Conservation (phyloP, 1,284 basidiomycete genomes). For the Rhizoctonia solani region DNA sequence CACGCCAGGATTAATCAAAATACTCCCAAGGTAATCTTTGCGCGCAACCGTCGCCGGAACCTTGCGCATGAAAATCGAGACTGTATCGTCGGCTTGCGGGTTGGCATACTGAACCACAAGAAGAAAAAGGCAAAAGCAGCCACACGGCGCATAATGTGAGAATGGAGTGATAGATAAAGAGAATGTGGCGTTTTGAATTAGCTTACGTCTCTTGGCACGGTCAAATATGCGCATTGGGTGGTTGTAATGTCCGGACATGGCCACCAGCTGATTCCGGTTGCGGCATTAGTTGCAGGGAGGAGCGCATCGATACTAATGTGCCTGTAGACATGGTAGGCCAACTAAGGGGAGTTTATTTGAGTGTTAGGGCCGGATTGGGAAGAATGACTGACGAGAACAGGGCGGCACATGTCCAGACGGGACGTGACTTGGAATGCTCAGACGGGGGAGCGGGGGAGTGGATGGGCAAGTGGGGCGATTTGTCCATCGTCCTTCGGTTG, state of each 20-base stretch:
- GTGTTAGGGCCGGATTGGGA: no score
- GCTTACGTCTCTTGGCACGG: slow-evolving; percentile 37
- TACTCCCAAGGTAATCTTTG: slow-evolving; percentile 25
- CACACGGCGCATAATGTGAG: no score
- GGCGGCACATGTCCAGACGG: no score
- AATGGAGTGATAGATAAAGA: no score
- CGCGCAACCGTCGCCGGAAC: slow-evolving; percentile 14
- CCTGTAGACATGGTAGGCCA: background rate
- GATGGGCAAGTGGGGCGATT: no score
- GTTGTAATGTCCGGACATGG: slow-evolving; percentile 37
- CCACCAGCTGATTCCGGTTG: slow-evolving; percentile 35
- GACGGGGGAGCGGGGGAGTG: no score
- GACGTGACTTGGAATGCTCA: no score
- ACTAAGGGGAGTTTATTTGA: no score
- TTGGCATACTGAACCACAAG: slow-evolving; percentile 25
- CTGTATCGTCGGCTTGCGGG: slow-evolving; percentile 12
- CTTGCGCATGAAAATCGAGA: slow-evolving; percentile 22
- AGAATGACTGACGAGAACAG: no score
- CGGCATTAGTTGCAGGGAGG: slow-evolving; percentile 9
- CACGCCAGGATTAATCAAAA: slow-evolving; percentile 22
- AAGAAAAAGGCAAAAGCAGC: background rate
- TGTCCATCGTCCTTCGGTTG: no score
- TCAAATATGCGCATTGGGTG: slow-evolving; percentile 38
- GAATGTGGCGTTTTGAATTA: background rate
- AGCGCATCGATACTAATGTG: background rate